Percentiles rank a stretch among this genome's conserved stretches.
Evolutionary conservation across 140 eudicot genomes (phyloP).

Genomic region (Oenanthe javanica): DNA sequence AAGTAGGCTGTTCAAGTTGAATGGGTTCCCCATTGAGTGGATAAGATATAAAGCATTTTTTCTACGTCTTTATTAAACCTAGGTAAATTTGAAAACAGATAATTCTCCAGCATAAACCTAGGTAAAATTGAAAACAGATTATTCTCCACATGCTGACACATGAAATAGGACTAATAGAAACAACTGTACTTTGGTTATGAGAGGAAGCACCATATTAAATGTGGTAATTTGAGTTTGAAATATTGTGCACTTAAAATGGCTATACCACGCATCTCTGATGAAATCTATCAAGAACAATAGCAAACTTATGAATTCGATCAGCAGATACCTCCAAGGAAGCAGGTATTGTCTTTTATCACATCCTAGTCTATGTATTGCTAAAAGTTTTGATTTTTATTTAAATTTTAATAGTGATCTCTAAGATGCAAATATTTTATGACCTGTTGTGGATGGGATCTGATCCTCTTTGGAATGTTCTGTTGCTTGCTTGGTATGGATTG

Average conservation of each 20-base stretch:
- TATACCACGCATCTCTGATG: slow-evolving; percentile 28
- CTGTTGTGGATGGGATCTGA: slow-evolving; percentile 63
- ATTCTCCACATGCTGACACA: background rate
- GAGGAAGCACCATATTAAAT: slow-evolving; percentile 16
- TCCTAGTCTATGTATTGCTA: slow-evolving; percentile 11
- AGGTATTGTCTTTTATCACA: background rate
- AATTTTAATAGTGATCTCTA: slow-evolving; percentile 1
- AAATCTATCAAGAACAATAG: slow-evolving; percentile 20
- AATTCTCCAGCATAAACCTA: slow-evolving; percentile 5
- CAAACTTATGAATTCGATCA: slow-evolving; percentile 14
- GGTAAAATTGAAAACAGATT: slow-evolving; percentile 19
- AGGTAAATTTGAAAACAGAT: slow-evolving; percentile 20
- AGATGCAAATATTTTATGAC: slow-evolving; percentile 25
- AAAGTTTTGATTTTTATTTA: slow-evolving; percentile 1
- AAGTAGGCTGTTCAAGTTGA: background rate
- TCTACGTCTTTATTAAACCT: slow-evolving; percentile 29
- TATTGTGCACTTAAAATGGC: background rate
- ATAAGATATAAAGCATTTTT: slow-evolving; percentile 18
- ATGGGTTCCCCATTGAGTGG: background rate
- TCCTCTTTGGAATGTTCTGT: no score
- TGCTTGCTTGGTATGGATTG: no score
- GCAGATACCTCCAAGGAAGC: background rate
- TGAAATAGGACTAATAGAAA: slow-evolving; percentile 3
- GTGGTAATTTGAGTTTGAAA: slow-evolving; percentile 3
- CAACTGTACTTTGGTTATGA: slow-evolving; percentile 14